Conservation (phyloP, 1,284 basidiomycete species). For the Boletellus deceptivus region DNA sequence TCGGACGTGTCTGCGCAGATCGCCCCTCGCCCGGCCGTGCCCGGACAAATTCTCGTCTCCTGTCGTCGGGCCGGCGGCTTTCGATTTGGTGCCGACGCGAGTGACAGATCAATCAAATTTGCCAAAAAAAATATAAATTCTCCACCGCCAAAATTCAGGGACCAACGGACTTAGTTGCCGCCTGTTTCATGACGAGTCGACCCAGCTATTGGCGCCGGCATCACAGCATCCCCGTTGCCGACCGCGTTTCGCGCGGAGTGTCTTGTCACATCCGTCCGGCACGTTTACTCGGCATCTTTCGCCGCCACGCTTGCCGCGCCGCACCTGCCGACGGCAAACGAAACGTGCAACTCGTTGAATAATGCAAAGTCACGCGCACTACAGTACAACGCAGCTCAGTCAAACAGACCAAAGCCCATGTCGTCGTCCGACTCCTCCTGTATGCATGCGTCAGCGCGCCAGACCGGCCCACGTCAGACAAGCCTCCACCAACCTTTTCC, state of each 20-base stretch:
- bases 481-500: conserved; percentile 58
- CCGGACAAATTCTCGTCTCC: conserved; percentile 22
- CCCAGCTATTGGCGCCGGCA: conserved; percentile 1
- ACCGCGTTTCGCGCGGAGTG: conserved; percentile 1
- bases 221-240: conserved; percentile 2
- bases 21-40: conserved; percentile 24
- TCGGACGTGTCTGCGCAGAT: conserved; percentile 22
- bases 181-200: conserved; percentile 8
- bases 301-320: conserved; percentile 2
- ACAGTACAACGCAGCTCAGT: conserved; percentile 51
- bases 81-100: conserved; percentile 28
- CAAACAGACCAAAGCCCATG: conserved; percentile 95
- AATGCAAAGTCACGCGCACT: neutral
- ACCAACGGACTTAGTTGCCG: conserved; percentile 11
- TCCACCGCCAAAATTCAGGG: conserved; percentile 4
- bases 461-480: neutral
- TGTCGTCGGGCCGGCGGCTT: conserved; percentile 37
- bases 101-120: conserved; percentile 9
- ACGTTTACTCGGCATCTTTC: conserved; percentile 22
- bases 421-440: conserved; percentile 88
- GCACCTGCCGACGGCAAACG: conserved; percentile 28
- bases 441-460: conserved; percentile 11
- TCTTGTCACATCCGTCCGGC: conserved; percentile 1
- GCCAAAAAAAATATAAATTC: conserved; percentile 7
- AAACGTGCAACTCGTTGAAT: too few relatives aligned